These are phyloP conservation scores for Trichophyton benhamiae DNA, from an alignment of 2,329 filamentous ascomycete genomes.

Conservation along the genomic window DNA sequence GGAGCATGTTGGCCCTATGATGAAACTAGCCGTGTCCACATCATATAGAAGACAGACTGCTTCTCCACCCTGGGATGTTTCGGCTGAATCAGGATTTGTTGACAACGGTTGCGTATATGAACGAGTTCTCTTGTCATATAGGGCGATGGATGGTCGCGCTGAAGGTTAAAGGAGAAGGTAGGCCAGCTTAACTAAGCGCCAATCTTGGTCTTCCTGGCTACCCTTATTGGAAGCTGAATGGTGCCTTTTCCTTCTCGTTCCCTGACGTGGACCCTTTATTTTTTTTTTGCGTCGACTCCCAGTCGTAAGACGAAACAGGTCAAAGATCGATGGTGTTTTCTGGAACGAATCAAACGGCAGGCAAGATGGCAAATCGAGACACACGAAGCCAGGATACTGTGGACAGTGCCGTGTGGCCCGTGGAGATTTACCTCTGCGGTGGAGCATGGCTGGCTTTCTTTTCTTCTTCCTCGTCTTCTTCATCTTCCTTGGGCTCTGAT, in stretches of 20 bases:
- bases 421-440: constrained; percentile 2
- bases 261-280: not conserved
- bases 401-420: constrained; percentile 3
- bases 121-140: not conserved
- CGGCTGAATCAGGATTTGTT: not conserved
- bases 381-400: not conserved
- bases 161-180: not conserved
- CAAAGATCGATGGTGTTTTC: not conserved
- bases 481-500: not conserved
- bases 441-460: not conserved
- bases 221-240: not conserved
- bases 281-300: not conserved
- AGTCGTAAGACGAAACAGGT: not conserved
- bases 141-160: not conserved
- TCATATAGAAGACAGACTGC: not conserved
- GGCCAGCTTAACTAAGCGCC: not conserved
- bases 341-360: constrained; percentile 2
- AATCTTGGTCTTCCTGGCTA: not conserved
- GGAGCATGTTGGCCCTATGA: not conserved
- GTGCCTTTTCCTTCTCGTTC: not conserved
- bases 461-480: not conserved
- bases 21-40: constrained; percentile 1
- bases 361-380: not conserved
- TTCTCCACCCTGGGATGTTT: not conserved
- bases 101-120: not conserved